phyloP scores from a whole-genome alignment of 371 early-diverging fungal species.

The Lichtheimia ornata region DNA sequence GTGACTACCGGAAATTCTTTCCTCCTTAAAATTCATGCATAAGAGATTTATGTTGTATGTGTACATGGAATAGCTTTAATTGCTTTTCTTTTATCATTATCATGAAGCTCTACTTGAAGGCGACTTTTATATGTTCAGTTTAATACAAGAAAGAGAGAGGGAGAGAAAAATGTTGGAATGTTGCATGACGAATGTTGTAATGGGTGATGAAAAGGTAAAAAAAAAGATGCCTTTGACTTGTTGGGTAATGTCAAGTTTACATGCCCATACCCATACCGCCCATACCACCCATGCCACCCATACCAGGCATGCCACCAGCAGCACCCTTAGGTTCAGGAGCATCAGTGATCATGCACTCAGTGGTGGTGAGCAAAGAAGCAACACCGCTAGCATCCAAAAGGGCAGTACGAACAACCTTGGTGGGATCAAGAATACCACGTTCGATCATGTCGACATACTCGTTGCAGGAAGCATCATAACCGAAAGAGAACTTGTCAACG shows the following conservation, averaged over 20 bases:
- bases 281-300: constrained; percentile 43
- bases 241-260: constrained; percentile 25
- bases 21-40: no score
- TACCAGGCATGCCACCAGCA: constrained; percentile 41
- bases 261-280: constrained; percentile 60
- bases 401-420: constrained; percentile 97
- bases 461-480: constrained; percentile 91
- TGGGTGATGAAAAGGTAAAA: no score
- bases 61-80: no score
- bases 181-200: no score
- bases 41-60: no score
- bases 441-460: constrained; percentile 95
- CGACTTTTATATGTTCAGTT: no score
- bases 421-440: constrained; percentile 95
- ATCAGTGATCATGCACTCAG: constrained; percentile 97
- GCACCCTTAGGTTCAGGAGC: constrained; percentile 77
- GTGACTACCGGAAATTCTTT: no score
- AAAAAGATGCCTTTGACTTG: no score
- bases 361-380: constrained; percentile 93
- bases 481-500: constrained; percentile 79
- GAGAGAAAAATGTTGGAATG: no score
- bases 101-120: no score
- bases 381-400: constrained; percentile 95
- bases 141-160: no score
- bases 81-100: no score